Base-by-base conservation (phyloP, 2,329 filamentous ascomycete species). In the Penicillium sp. region DNA sequence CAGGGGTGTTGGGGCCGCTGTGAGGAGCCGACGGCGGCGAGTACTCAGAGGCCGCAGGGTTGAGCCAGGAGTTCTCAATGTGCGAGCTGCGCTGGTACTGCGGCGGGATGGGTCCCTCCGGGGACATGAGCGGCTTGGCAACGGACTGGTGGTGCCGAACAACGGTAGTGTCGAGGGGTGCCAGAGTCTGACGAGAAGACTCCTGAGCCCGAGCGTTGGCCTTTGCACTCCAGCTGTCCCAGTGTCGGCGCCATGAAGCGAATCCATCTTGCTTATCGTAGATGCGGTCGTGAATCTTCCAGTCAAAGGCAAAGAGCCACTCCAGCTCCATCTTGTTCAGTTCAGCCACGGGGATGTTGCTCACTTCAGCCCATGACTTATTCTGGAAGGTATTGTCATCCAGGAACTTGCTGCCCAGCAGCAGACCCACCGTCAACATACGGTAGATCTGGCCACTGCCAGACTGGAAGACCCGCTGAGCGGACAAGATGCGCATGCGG, bases 331-430 rank as follows among this genome's bases (percentile, higher is more conserved):
- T 85, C 62, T 84, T 82, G 79, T 97, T 97, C 68, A 97, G 84
- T 73, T 97, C 92, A 2, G 85, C 79, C 22, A 97, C 92, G 35
- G 89, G 83, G 67, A 97, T 96, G 63, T 91, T 92, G 78, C 92
- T 97, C 55, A 97, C 93, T 74, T 97, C 93, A 5, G 93, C 92
- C 93, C 93, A 97, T 1, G 93, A 97, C 58, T 92, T 90, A 80
- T 97, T 97, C 83, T 97, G 93, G 79, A 97, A 97, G 6, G 93
- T 97, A 79, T 97, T 97, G 82, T 97, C 93, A 72, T 97, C 93
- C 67, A 97, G 82, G 72, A 97, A 97, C 81, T 97, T 97, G 86
- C 92, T 96, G 62, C 92, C 93, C 56, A 97, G 83, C 55, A 97
- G 85, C 59, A 97, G 81, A 7, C 90, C 87, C 40, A 94, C 90